phyloP scores from a whole-genome alignment of 1,284 basidiomycete species.

The Melampsora medusae region DNA sequence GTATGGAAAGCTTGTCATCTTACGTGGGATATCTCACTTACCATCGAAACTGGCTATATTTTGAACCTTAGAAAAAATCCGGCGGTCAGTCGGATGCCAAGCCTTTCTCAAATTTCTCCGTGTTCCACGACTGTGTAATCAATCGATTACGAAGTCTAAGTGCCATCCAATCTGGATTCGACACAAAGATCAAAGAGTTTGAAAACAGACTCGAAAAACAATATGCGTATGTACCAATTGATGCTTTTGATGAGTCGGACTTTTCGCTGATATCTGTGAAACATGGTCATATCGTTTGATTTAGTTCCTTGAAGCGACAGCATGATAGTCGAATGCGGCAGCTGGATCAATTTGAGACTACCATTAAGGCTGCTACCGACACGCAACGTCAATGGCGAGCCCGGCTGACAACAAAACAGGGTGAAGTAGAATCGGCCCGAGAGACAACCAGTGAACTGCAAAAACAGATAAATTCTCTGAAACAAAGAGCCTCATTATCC shows the following conservation, averaged over 20 bases:
- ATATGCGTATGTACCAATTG: conserved; percentile 57
- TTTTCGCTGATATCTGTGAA: background rate
- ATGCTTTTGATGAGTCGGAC: background rate
- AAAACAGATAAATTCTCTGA: conserved; percentile 67
- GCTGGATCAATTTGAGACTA: conserved; percentile 86
- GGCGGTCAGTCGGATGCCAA: conserved; percentile 67
- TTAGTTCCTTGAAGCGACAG: conserved; percentile 74
- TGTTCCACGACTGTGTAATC: conserved; percentile 94
- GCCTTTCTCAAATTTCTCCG: conserved; percentile 80
- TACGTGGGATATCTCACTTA: conserved; percentile 33
- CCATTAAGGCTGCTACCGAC: conserved; percentile 78
- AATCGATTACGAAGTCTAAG: conserved; percentile 77
- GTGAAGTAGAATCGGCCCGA: conserved; percentile 77
- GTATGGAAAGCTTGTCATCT: conserved; percentile 46
- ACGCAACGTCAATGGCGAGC: conserved; percentile 81
- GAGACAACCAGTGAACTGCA: conserved; percentile 72
- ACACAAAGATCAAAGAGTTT: conserved; percentile 76
- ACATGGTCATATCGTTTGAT: background rate
- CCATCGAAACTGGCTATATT: conserved; percentile 54
- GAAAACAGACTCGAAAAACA: conserved; percentile 72
- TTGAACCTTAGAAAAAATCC: conserved; percentile 46
- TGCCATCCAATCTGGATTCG: conserved; percentile 79
- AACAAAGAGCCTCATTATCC: conserved; percentile 56
- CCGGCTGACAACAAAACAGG: conserved; percentile 76
- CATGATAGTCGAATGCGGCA: conserved; percentile 85